Conservation (phyloP, 2,329 filamentous ascomycete genomes). For the Epichloe coenophiala region DNA sequence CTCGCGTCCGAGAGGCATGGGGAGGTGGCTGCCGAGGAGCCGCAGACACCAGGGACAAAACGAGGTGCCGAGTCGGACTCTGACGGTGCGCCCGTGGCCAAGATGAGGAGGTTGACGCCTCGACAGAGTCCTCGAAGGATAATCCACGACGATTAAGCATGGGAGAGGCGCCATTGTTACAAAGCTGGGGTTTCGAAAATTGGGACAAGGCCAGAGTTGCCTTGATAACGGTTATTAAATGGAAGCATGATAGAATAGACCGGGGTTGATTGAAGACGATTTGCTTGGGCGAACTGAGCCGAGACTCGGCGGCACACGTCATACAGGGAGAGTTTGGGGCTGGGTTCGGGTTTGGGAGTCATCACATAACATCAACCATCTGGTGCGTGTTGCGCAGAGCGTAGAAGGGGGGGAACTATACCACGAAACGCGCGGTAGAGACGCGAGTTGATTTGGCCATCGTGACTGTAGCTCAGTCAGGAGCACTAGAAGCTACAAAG, state of each 20-base stretch:
- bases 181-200: no score
- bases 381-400: neutral
- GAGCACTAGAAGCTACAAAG: no score
- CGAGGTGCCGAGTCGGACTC: neutral
- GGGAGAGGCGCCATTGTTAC: no score
- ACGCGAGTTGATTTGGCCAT: neutral
- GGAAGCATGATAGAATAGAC: no score
- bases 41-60: neutral
- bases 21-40: neutral
- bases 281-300: no score
- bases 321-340: no score
- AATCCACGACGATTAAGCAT: neutral
- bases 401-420: no score
- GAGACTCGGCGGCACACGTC: no score
- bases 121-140: neutral
- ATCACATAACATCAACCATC: neutral
- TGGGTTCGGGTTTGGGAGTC: no score
- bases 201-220: no score
- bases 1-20: neutral
- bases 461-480: neutral
- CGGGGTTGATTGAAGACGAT: no score
- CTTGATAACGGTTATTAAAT: no score
- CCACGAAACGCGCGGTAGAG: neutral
- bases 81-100: neutral
- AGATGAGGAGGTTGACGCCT: neutral